Evolutionary conservation across 306 rosid genomes (phyloP).

Genomic region (Prunus dulcis): DNA sequence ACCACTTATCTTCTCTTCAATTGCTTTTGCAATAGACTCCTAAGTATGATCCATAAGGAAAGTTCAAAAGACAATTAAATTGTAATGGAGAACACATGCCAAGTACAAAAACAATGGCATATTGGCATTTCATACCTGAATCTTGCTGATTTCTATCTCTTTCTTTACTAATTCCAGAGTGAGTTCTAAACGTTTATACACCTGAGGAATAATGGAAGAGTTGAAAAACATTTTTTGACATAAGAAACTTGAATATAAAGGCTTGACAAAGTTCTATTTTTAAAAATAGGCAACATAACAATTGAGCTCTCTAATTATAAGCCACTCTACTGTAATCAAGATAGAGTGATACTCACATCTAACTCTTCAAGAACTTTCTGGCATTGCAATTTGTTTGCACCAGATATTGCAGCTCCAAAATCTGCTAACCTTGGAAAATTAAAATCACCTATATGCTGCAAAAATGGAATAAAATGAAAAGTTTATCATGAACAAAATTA

Average conservation of each 20-base stretch:
- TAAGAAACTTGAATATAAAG: conserved; percentile 6
- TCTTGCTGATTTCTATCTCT: conserved; percentile 94
- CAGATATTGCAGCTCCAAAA: conserved; percentile 93
- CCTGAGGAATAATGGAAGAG: conserved; percentile 42
- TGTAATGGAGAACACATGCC: conserved; percentile 1
- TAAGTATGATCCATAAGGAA: conserved; percentile 25
- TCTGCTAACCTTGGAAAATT: conserved; percentile 74
- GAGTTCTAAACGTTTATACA: conserved; percentile 80
- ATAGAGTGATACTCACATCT: conserved; percentile 59
- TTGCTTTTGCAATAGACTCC: conserved; percentile 95
- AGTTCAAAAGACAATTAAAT: conserved; percentile 17
- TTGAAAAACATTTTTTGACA: conserved; percentile 6
- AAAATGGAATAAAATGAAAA: conserved; percentile 10
- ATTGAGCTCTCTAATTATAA: conserved; percentile 19
- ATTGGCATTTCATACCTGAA: conserved; percentile 58
- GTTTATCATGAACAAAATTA: neutral
- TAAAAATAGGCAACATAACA: conserved; percentile 3
- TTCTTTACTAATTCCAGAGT: conserved; percentile 87
- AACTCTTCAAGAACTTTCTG: conserved; percentile 85
- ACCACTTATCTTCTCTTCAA: conserved; percentile 93
- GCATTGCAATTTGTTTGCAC: conserved; percentile 82
- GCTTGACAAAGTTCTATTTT: neutral
- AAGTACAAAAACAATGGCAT: neutral
- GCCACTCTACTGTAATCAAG: conserved; percentile 4
- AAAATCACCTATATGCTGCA: conserved; percentile 78